Conservation (phyloP, 2,329 filamentous ascomycete species). For the Aspergillus ustus region DNA sequence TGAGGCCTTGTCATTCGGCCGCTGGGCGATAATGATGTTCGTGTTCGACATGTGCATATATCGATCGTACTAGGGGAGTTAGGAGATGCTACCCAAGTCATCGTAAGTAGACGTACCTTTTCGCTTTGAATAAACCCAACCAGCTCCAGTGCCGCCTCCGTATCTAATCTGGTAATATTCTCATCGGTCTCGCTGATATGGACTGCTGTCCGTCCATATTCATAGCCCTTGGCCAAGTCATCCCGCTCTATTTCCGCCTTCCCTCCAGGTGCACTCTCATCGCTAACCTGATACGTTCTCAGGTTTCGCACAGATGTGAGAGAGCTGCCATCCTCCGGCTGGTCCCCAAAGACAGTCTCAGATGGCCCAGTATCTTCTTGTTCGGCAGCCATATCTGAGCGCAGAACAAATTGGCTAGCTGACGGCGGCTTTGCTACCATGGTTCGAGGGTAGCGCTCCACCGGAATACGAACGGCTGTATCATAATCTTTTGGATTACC, state of each 20-base stretch:
- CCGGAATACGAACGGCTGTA: conserved; percentile 77
- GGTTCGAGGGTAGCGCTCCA: conserved; percentile 89
- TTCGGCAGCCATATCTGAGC: conserved; percentile 49
- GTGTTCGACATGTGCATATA: conserved; percentile 84
- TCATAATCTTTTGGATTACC: conserved; percentile 76
- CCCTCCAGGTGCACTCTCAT: conserved; percentile 73
- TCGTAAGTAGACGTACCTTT: conserved; percentile 56
- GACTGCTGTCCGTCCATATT: conserved; percentile 90
- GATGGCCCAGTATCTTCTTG: conserved; percentile 60
- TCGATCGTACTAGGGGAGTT: conserved; percentile 69
- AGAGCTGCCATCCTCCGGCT: conserved; percentile 40
- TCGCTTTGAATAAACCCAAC: conserved; percentile 81
- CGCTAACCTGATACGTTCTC: conserved; percentile 80
- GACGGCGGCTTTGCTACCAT: conserved; percentile 74
- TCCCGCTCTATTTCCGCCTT: conserved; percentile 83
- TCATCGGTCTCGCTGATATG: conserved; percentile 84
- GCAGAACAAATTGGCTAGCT: conserved; percentile 75
- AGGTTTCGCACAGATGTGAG: conserved; percentile 75
- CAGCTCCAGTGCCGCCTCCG: conserved; percentile 74
- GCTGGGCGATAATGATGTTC: conserved; percentile 76
- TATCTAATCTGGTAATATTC: conserved; percentile 87
- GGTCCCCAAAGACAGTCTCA: conserved; percentile 44
- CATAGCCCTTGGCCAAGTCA: conserved; percentile 87
- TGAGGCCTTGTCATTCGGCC: conserved; percentile 77
- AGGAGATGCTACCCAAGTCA: conserved; percentile 10